Evolutionary conservation across 2,329 filamentous ascomycete genomes (phyloP), one percentile per base, ranked within the genome.

Genomic region (Thermochaetoides dissita): DNA sequence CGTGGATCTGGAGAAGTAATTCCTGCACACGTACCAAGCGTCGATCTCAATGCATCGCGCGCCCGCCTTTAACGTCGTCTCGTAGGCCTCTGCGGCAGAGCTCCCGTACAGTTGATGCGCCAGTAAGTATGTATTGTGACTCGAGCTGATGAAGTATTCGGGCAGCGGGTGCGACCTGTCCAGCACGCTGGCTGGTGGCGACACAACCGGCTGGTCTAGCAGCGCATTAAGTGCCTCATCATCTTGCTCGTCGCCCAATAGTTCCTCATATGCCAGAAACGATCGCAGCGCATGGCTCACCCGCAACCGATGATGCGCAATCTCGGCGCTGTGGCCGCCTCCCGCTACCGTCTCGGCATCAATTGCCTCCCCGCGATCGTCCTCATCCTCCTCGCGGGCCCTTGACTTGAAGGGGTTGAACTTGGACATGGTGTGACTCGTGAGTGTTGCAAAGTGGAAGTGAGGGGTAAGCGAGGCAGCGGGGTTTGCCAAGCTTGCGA

Each of bases 21-120:
- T 24, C 17, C 34, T 10, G n/a, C 10, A 7, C 2, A 41, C 43
- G 7, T 37, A 45, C 79, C 51, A 84, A 1, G 76, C 80, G 53
- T 84, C 79, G 41, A 84, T 84, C 59, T 84, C 80, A 33, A 84
- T 78, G 51, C 80, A 84, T 6, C 80, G 66, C 2, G 77, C 76
- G 1, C 79, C 80, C 0, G 76, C 72, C 30, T 60, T 63, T 10
- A 84, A 62, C 0, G 76, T 75, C 6, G 67, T 74, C 51, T 77
- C 68, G 53, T 84, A 84, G 0, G 76, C 79, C 4, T 66, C 62
- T 7, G 76, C 75, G 3, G 71, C 74, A 2, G 76, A 80, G 17
- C 63, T 63, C 5, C 80, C 80, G 51, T 68, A 79, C 2, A 84
- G 70, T 59, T 84, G 80, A 56, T 84, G 76, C 0, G 78, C 79